These are phyloP conservation scores for Russula emetica DNA, from an alignment of 768 basidiomycete species.

Conservation along the genomic window DNA sequence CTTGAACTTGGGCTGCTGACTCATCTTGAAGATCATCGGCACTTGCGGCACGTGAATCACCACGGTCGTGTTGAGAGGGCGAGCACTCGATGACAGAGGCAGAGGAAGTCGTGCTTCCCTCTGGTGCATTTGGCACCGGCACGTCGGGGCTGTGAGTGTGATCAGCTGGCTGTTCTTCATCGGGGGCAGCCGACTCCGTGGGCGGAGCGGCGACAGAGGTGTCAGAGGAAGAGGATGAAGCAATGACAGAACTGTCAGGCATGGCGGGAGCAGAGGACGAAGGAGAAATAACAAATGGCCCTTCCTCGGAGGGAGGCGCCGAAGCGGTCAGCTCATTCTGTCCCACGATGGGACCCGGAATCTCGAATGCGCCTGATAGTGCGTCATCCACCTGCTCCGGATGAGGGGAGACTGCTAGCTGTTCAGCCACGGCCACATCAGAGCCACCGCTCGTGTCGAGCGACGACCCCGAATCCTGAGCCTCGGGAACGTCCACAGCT, in stretches of 20 bases:
- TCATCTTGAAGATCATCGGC: constrained; percentile 23
- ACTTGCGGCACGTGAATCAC: constrained; percentile 7
- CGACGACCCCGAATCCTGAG: constrained; percentile 12
- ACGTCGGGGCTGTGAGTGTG: constrained; percentile 27
- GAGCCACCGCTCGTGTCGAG: constrained; percentile 17
- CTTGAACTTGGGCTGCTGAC: constrained; percentile 23
- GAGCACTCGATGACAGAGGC: constrained; percentile 14
- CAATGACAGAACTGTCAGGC: constrained; percentile 25
- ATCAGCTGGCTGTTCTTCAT: constrained; percentile 28
- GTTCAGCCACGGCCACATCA: constrained; percentile 12
- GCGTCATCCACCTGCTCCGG: constrained; percentile 21
- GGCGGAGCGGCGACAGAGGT: constrained; percentile 26
- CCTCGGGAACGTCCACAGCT: constrained; percentile 19
- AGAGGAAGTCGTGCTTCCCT: constrained; percentile 25
- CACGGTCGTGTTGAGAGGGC: constrained; percentile 18
- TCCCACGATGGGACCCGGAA: constrained; percentile 10
- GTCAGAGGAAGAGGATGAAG: constrained; percentile 27
- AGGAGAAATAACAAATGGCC: constrained; percentile 21
- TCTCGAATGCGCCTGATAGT: constrained; percentile 17
- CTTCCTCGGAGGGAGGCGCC: constrained; percentile 23
- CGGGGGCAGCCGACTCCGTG: constrained; percentile 23
- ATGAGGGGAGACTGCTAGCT: constrained; percentile 17
- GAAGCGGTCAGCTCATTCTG: constrained; percentile 16
- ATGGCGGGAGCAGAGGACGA: constrained; percentile 25
- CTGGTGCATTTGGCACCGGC: constrained; percentile 18